Evolutionary conservation across 2,329 filamentous ascomycete genomes (phyloP), one percentile per base, ranked within the genome.

Genomic region (Arthrinium phaeospermum): DNA sequence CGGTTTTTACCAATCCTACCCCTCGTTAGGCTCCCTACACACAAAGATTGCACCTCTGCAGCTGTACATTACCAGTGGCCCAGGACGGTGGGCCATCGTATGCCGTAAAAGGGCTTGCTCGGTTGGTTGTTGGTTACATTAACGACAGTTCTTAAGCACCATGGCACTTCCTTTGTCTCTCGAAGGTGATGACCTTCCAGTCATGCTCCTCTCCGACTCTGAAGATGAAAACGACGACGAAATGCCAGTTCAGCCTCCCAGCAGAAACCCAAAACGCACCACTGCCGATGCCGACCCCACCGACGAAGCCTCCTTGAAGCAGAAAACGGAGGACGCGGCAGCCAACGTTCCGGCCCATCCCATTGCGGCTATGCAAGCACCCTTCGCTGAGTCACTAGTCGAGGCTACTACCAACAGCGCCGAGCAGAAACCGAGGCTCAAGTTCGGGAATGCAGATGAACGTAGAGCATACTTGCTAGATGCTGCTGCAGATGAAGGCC

Each of bases 331-430:
- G 72, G 79, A 79, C 71, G 77, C 76, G 27, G 76, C 79, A n/a
- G 76, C 78, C 69, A 80, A 78, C 75, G 80, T 84, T 27, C 85
- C 85, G 14, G 78, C 81, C 41, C 94, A 97, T 79, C 94, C 94
- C 8, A 91, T 96, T 70, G 84, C 89, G 22, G 88, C 89, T 44
- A 93, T 96, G 90, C 94, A 96, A 81, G 90, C 88, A 74, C 93
- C 94, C 74, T 96, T 97, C 80, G 91, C 93, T 77, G 94, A 96
- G 82, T 96, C 93, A 1, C 90, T 96, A 76, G 84, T 90, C 72
- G 94, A 96, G 79, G 91, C 91, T 46, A 90, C 90, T 19, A 84
- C 85, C n/a, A 84, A 82, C 14, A 80, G 82, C 4, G 82, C 82
- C 16, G 78, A 80, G 6, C 75, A 78, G 47, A 90, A 90, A 75